These are phyloP conservation scores for Claviceps digitariae DNA, from an alignment of 2,329 filamentous ascomycete species.

Conservation along the genomic window DNA sequence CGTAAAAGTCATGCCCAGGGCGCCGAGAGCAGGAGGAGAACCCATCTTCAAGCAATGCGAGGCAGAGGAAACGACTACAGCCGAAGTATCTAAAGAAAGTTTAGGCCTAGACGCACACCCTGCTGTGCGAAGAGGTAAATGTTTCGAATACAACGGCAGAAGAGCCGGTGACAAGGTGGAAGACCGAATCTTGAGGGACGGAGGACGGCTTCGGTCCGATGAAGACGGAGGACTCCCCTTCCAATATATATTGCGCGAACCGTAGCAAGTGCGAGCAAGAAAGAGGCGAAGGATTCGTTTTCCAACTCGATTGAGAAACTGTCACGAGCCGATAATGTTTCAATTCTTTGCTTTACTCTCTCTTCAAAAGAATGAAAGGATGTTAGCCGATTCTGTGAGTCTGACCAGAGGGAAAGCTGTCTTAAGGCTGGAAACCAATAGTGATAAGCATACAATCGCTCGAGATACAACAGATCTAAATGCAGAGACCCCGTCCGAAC, in stretches of 20 bases:
- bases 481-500: slow-evolving; percentile 9
- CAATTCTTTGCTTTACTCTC: too few relatives aligned
- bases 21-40: slow-evolving; percentile 44
- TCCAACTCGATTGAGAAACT: too few relatives aligned
- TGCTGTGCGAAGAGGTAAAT: slow-evolving; percentile 28
- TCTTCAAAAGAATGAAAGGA: too few relatives aligned
- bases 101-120: slow-evolving; percentile 23
- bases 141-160: slow-evolving; percentile 28
- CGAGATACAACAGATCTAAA: slow-evolving; percentile 11
- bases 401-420: too few relatives aligned
- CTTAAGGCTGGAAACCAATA: too few relatives aligned
- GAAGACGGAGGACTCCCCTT: not conserved
- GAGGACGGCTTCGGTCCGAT: too few relatives aligned
- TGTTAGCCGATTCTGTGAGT: too few relatives aligned
- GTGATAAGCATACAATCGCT: not conserved
- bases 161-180: slow-evolving; percentile 15
- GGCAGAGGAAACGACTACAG: slow-evolving; percentile 9
- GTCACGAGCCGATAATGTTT: too few relatives aligned
- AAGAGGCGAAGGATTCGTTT: too few relatives aligned
- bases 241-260: not conserved
- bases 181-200: slow-evolving; percentile 19
- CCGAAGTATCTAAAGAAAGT: slow-evolving; percentile 27
- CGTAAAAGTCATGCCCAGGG: slow-evolving; percentile 67
- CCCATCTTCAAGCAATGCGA: slow-evolving; percentile 25
- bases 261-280: not conserved